Percentiles rank a stretch among this genome's conserved stretches.
phyloP scores from a whole-genome alignment of 140 eudicot genomes.

The Cichorium intybus region DNA sequence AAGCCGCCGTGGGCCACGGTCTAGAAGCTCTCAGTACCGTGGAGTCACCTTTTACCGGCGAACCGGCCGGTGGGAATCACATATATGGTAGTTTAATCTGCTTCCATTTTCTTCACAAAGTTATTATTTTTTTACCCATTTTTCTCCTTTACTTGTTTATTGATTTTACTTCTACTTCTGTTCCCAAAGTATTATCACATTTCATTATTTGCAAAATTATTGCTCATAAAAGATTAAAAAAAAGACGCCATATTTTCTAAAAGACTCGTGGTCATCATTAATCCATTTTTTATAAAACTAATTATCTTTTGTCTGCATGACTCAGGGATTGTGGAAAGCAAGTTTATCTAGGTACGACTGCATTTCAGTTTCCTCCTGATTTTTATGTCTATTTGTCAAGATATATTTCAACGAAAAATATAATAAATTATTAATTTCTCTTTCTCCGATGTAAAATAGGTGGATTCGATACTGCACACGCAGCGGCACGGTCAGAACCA shows the following conservation, averaged over 20 bases:
- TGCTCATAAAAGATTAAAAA: not conserved
- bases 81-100: slow-evolving; percentile 57
- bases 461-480: slow-evolving; percentile 96
- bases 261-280: not conserved
- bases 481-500: slow-evolving; percentile 84
- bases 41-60: slow-evolving; percentile 97
- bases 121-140: not conserved
- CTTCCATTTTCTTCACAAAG: not conserved
- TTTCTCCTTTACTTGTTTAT: not conserved
- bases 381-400: slow-evolving; percentile 1
- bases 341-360: slow-evolving; percentile 75
- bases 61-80: slow-evolving; percentile 99
- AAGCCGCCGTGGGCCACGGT: slow-evolving; percentile 96
- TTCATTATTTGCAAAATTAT: not conserved
- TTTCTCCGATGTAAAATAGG: slow-evolving; percentile 36
- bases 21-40: slow-evolving; percentile 97
- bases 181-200: slow-evolving; percentile 6
- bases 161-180: not conserved
- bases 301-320: slow-evolving; percentile 18
- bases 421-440: not conserved
- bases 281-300: not conserved
- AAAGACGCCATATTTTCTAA: not conserved
- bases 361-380: not conserved
- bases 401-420: not conserved
- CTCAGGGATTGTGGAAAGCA: slow-evolving; percentile 97